Evolutionary conservation across 805 yeast genomes (phyloP), one percentile per base, ranked within the genome.

Genomic region (Hanseniaspora nectarophila): DNA sequence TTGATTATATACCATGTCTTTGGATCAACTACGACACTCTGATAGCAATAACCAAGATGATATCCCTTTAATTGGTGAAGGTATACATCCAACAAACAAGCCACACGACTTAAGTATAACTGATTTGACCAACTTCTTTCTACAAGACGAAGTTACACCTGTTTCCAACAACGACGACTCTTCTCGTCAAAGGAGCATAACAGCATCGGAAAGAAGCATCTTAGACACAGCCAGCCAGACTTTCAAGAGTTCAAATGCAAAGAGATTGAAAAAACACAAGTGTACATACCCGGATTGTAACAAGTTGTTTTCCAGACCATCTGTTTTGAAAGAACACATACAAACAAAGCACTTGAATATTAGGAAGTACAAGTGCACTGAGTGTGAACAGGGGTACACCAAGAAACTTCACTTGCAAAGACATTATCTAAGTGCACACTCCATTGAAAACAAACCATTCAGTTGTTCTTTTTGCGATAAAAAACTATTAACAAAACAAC

Each of bases 401-500:
- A 73, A 95, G 49, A 83, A 81, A 56, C 78, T 85, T n/a, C 97
- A 90, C 67, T 68, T 90, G 39, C 75, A 78, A 47, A 76, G 86
- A 26, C 98, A 92, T 63, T 56, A 70, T 50, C 63, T 82, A 23
- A 77, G 86, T 18, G 96, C 89, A 62, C 56, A 70, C 2, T 51
- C 51, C 1, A 40, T 51, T 15, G 72, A 69, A 1, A 75, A 73
- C 3, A 85, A 83, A 59, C 95, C 95, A 0, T 80, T 74, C 61
- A 75, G 73, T 39, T 89, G 97, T 61, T 64, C 78, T 0, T 63
- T 73, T 1, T 92, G 98, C 63, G 81, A 81, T 1, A 88, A 87
- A 64, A 95, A 95, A 3, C 82, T 85, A 48, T 81, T 80, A 49
- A 75, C 95, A 0, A 64, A 64, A 48, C 97, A 92, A 67, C 97